A percentile compares a stretch with the other conserved stretches of the same genome.
phyloP scores from a whole-genome alignment of 2,329 filamentous ascomycete genomes.

The Fusarium ramigenum region DNA sequence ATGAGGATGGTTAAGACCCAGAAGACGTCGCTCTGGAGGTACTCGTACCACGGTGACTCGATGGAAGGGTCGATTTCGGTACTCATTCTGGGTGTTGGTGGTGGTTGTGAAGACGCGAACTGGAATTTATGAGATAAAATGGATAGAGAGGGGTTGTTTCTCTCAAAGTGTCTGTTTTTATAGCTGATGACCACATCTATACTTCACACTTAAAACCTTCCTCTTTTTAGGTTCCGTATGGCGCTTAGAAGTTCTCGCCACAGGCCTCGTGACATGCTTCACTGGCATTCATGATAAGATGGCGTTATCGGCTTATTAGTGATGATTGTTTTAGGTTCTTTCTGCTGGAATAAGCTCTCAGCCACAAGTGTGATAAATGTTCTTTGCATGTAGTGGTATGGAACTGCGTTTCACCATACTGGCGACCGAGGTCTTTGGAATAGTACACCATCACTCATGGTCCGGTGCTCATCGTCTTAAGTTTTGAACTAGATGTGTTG shows the following conservation, averaged over 20 bases:
- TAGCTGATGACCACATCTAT: neutral
- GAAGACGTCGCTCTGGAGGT: neutral
- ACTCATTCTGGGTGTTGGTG: neutral
- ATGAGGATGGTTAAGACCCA: neutral
- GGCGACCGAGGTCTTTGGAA: neutral
- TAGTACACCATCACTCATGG: neutral
- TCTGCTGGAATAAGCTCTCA: too few relatives aligned
- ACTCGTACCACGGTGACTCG: neutral
- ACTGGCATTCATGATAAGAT: neutral
- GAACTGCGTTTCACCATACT: neutral
- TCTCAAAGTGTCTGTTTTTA: neutral
- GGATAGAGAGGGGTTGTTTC: neutral
- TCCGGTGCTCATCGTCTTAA: neutral
- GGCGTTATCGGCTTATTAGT: neutral
- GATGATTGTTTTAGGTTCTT: neutral
- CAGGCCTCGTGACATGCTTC: neutral
- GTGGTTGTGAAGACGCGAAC: neutral
- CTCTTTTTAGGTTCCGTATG: neutral
- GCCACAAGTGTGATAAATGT: neutral
- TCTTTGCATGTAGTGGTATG: neutral
- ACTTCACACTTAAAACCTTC: neutral
- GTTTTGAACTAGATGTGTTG: neutral
- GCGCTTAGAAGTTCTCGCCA: neutral
- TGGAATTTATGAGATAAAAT: neutral
- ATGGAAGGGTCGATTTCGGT: neutral